phyloP scores from a whole-genome alignment of 176 grass and related monocot species.

The Themeda triandra region DNA sequence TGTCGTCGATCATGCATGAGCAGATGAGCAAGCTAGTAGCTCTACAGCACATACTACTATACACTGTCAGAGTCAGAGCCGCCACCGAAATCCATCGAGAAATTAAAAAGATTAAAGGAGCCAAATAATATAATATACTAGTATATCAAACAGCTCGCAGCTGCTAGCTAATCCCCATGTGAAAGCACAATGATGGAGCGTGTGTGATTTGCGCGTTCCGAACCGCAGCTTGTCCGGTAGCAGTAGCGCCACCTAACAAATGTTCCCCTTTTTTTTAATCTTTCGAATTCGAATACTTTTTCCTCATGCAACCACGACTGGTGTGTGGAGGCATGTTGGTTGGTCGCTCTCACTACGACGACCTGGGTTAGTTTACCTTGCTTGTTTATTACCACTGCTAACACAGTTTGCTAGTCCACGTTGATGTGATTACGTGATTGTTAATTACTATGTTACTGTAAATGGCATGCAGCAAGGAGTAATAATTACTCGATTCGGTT shows the following conservation, averaged over 20 bases:
- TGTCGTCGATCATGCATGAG: neutral
- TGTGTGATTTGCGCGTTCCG: conserved; percentile 36
- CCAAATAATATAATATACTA: neutral
- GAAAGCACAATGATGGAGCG: conserved; percentile 23
- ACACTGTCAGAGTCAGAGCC: neutral
- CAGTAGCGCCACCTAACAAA: conserved; percentile 58
- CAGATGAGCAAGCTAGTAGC: neutral
- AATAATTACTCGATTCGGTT: no score
- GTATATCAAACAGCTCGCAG: neutral
- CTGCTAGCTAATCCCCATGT: neutral
- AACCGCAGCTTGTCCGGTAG: conserved; percentile 33
- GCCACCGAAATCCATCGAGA: neutral
- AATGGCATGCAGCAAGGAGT: neutral
- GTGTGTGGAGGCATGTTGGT: conserved; percentile 19
- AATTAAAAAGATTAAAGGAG: neutral
- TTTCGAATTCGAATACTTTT: neutral
- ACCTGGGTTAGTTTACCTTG: neutral
- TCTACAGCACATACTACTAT: neutral
- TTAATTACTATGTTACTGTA: neutral
- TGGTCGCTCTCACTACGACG: neutral
- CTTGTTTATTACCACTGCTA: neutral
- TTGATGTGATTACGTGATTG: neutral
- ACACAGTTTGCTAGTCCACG: neutral
- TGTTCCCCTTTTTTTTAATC: neutral
- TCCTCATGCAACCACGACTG: neutral